Base-by-base conservation (phyloP, 2,329 filamentous ascomycete species). In the Juglanconis oblonga region DNA sequence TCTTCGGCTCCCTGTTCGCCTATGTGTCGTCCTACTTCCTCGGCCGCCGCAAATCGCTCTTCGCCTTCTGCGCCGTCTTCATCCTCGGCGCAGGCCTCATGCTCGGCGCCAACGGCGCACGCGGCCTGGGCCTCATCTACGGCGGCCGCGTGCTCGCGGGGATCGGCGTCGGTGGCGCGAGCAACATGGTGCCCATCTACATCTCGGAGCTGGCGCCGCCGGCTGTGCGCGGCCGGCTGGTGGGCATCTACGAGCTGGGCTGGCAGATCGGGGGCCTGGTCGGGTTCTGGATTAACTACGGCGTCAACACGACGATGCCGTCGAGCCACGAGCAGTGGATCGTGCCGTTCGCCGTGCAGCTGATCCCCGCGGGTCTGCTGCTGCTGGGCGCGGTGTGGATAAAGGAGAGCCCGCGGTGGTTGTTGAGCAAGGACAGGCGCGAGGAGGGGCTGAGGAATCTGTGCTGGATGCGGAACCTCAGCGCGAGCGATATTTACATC, bases 1-100 rank as follows among this genome's bases (percentile, higher is more conserved):
- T 95, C 77, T 93, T 94, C 67, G 91, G 91, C 54, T 85, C 87
- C n/a, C 75, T 92, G 45, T 81, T 83, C 62, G 88, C 86, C 59
- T 92, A 89, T 66, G 80, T 77, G 8, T 81, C 84, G 38, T 86
- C 83, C 35, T 86, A 88, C 76, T 90, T 82, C 70, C 76, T 88
- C 63, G 90, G 90, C 33, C 83, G 90, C 29, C 84, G 84, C 67
- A 82, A 79, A 69, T 87, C 85, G 29, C 78, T 93, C 2, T 76
- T 86, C 64, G 64, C 86, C 51, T 89, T 87, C 70, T 75, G 80
- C 2, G 57, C 81, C 38, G 66, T 93, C 64, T 93, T 93, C 72
- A 79, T 85, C 56, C 68, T 92, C 9, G 90, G 90, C 62, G 86
- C 88, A 48, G 88, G 87, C 56, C 71, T 92, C 65, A 92, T 91